Evolutionary conservation across 139 green algal genomes (phyloP).

Genomic region (Bryopsis sp.): DNA sequence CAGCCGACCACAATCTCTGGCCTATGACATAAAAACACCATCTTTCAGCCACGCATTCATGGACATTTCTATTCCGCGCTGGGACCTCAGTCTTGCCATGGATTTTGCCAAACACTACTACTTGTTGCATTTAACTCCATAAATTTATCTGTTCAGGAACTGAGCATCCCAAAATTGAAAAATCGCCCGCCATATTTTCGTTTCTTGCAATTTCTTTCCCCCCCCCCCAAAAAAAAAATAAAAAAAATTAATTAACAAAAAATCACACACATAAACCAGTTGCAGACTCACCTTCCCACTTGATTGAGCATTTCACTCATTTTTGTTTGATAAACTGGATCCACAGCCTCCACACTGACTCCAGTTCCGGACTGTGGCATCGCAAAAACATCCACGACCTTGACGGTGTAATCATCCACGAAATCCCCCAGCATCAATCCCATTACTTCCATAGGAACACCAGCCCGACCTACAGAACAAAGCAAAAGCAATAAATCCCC

Average conservation of each 20-base stretch:
- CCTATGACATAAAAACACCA: conserved; percentile 35
- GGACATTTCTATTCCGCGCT: no score
- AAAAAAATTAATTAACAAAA: conserved; percentile 3
- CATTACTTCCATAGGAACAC: conserved; percentile 99
- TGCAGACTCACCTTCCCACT: conserved; percentile 65
- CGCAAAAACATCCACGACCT: conserved; percentile 98
- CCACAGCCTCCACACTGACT: conserved; percentile 95
- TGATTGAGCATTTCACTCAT: conserved; percentile 99
- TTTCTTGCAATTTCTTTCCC: conserved; percentile 8
- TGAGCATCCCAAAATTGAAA: no score
- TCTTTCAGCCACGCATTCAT: conserved; percentile 10
- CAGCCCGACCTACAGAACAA: conserved; percentile 69
- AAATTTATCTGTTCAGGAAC: no score
- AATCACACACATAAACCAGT: neutral
- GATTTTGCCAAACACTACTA: no score
- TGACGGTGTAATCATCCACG: conserved; percentile 98
- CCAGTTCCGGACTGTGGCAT: conserved; percentile 98
- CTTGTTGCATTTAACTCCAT: no score
- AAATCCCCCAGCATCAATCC: conserved; percentile 99
- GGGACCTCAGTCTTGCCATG: no score
- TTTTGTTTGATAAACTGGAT: conserved; percentile 98
- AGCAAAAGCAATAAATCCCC: neutral
- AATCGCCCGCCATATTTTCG: neutral
- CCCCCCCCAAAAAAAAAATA: no score
- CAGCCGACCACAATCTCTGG: conserved; percentile 99